Evolutionary conservation across 371 early-diverging fungal genomes (phyloP).

Genomic region (Lichtheimia corymbifera): DNA sequence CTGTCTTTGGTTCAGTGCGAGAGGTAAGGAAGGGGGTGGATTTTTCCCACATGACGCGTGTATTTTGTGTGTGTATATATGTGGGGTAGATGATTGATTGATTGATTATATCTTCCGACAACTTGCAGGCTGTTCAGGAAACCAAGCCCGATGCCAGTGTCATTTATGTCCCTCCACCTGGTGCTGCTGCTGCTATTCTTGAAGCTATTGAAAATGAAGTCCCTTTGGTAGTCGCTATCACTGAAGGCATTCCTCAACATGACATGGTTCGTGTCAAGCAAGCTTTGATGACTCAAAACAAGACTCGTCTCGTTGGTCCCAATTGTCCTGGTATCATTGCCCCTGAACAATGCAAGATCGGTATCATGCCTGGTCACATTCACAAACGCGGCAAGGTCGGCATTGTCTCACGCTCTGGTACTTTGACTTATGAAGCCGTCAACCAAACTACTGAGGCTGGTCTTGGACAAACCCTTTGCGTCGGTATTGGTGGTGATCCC

Average conservation of each 20-base stretch:
- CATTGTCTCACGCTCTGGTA: constrained; percentile 98
- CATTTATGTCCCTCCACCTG: constrained; percentile 98
- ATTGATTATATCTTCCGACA: too few species aligned
- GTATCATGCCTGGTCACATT: constrained; percentile 99
- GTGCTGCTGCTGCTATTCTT: constrained; percentile 93
- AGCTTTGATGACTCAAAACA: constrained; percentile 76
- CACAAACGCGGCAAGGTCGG: constrained; percentile 95
- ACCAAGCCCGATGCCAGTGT: constrained; percentile 95
- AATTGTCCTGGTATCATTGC: constrained; percentile 99
- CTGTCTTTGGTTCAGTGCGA: constrained; percentile 90
- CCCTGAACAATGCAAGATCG: constrained; percentile 97
- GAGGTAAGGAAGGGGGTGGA: constrained; percentile 57
- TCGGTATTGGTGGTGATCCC: constrained; percentile 99
- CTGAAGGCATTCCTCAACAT: constrained; percentile 99
- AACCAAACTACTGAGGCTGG: constrained; percentile 94
- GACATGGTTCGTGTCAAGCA: constrained; percentile 94
- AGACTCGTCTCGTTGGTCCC: constrained; percentile 96
- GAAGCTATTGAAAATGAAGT: constrained; percentile 98
- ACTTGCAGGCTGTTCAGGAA: constrained; percentile 71
- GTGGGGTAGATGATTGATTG: background rate
- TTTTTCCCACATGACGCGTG: background rate
- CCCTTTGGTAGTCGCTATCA: constrained; percentile 94
- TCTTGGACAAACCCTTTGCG: constrained; percentile 94
- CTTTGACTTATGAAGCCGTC: constrained; percentile 99
- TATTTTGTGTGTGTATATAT: background rate